Evolutionary conservation across 2,329 filamentous ascomycete genomes (phyloP).

Genomic region (Metarhizium brunneum): DNA sequence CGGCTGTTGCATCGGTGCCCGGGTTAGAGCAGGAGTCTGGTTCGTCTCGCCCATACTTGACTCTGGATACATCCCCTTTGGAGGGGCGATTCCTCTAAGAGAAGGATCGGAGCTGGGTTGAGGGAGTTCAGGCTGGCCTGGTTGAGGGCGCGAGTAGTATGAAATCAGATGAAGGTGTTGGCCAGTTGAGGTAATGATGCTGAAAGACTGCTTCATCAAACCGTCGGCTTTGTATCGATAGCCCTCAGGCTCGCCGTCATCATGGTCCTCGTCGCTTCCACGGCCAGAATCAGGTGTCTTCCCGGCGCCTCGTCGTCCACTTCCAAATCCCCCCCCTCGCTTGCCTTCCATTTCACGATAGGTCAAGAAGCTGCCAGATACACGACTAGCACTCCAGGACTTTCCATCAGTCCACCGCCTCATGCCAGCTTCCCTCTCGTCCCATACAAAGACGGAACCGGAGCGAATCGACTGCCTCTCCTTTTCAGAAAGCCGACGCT

Average conservation of each 20-base stretch:
- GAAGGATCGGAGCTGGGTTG: slow-evolving; percentile 75
- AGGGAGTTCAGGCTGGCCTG: slow-evolving; percentile 61
- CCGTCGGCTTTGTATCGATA: slow-evolving; percentile 95
- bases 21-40: slow-evolving; percentile 70
- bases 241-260: slow-evolving; percentile 77
- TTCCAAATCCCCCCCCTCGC: slow-evolving; percentile 68
- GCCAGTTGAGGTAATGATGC: slow-evolving; percentile 81
- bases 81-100: slow-evolving; percentile 73
- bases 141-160: slow-evolving; percentile 80
- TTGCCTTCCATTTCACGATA: slow-evolving; percentile 99
- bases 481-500: slow-evolving; percentile 89
- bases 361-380: slow-evolving; percentile 94
- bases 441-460: slow-evolving; percentile 99
- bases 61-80: slow-evolving; percentile 95
- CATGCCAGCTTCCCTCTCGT: slow-evolving; percentile 97
- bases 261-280: slow-evolving; percentile 76
- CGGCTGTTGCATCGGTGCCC: slow-evolving; percentile 54
- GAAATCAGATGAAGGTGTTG: slow-evolving; percentile 97
- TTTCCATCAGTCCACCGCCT: slow-evolving; percentile 97
- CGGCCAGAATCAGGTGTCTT: slow-evolving; percentile 79
- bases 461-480: slow-evolving; percentile 93
- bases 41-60: slow-evolving; percentile 82
- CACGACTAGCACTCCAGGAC: slow-evolving; percentile 95
- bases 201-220: slow-evolving; percentile 99
- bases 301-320: slow-evolving; percentile 46